Percentiles rank a stretch among this genome's conserved stretches.
Conservation (phyloP, 371 early-diverging fungal genomes). For the Caulochytrium protostelioides region DNA sequence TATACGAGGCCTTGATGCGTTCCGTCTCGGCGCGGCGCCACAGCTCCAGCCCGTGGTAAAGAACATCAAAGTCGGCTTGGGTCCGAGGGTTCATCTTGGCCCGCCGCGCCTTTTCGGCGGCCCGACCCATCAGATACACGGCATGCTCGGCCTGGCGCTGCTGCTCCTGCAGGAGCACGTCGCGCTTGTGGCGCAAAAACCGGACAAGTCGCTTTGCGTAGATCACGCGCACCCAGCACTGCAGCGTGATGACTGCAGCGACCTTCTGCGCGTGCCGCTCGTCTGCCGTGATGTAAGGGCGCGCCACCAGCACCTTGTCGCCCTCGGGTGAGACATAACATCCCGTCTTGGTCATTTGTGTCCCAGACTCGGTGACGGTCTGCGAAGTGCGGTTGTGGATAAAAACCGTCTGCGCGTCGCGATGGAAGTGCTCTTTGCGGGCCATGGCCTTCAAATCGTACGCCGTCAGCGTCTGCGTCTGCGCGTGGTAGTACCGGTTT, state of each 20-base stretch:
- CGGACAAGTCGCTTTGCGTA: constrained; percentile 11
- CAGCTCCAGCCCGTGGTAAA: constrained; percentile 24
- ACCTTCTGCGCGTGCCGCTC: constrained; percentile 6
- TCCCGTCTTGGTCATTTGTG: constrained; percentile 24
- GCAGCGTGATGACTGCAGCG: constrained; percentile 11
- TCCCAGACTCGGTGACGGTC: constrained; percentile 10
- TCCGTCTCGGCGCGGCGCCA: constrained; percentile 7
- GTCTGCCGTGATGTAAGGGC: constrained; percentile 16
- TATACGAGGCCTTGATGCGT: constrained; percentile 14
- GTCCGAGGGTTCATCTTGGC: constrained; percentile 25
- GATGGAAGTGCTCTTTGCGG: constrained; percentile 1
- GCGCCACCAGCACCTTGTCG: constrained; percentile 11
- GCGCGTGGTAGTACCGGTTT: constrained; percentile 23
- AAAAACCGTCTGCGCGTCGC: constrained; percentile 26
- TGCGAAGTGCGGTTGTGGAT: constrained; percentile 13
- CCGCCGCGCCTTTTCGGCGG: constrained; percentile 14
- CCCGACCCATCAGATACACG: background rate
- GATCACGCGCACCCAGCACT: constrained; percentile 22
- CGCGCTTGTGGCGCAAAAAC: constrained; percentile 9
- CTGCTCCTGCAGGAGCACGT: constrained; percentile 3
- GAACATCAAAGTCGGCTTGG: constrained; percentile 24
- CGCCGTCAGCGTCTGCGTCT: constrained; percentile 25
- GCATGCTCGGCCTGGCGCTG: background rate
- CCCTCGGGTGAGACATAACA: constrained; percentile 9
- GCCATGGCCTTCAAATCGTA: constrained; percentile 20